These are phyloP conservation scores for Pseudoperonospora humuli DNA, from an alignment of 352 stramenopile genomes.

Conservation along the genomic window DNA sequence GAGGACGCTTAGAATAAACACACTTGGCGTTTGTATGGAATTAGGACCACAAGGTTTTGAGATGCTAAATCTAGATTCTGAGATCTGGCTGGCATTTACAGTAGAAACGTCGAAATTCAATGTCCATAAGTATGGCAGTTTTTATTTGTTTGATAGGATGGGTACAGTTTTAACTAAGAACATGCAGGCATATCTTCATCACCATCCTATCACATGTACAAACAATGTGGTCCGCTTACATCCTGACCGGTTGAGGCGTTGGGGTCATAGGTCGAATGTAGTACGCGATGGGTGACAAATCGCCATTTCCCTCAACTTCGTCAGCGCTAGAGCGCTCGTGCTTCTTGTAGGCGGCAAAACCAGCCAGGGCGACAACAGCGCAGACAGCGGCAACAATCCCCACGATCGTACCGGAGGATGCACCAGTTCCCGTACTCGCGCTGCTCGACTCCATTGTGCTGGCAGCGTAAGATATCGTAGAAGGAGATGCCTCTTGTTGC, in stretches of 20 bases:
- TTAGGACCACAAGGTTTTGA: no score
- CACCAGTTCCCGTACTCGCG: background rate
- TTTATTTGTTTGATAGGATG: no score
- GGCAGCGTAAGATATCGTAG: background rate
- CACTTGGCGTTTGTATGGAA: background rate
- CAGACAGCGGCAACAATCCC: conserved; percentile 16
- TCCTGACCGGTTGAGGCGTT: conserved; percentile 9
- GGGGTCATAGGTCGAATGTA: conserved; percentile 19
- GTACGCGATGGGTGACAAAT: conserved; percentile 20
- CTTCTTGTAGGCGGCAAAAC: conserved; percentile 30
- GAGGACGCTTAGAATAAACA: background rate
- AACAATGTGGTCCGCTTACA: conserved; percentile 21
- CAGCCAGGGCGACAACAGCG: conserved; percentile 29
- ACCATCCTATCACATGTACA: conserved; percentile 20
- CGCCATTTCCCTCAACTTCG: no score
- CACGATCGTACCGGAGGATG: background rate
- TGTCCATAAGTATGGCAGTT: no score
- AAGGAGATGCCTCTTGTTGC: background rate
- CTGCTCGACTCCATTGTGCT: background rate
- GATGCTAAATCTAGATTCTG: no score
- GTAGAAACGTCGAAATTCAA: no score
- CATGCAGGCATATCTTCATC: no score
- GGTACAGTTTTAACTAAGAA: no score
- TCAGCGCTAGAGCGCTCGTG: conserved; percentile 18
- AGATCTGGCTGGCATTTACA: no score